phyloP scores from a whole-genome alignment of 208 protist genomes.

The Crithidia fasciculata region DNA sequence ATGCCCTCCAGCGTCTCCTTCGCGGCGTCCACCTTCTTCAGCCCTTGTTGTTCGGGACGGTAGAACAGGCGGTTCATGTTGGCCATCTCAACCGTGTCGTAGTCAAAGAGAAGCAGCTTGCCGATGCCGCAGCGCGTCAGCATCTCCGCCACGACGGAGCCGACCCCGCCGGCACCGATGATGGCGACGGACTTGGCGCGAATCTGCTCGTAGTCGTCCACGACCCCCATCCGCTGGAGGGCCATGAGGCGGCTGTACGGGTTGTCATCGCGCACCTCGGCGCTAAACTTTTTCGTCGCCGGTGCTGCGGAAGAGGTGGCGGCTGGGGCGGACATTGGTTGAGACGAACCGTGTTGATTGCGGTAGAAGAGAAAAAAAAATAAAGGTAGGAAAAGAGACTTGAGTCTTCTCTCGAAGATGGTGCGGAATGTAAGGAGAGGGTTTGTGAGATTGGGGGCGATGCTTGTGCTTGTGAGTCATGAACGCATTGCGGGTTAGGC shows the following conservation, averaged over 20 bases:
- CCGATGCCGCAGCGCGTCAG: constrained; percentile 97
- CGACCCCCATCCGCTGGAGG: constrained; percentile 97
- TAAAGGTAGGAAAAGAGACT: neutral
- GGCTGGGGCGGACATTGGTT: no score
- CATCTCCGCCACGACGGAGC: constrained; percentile 98
- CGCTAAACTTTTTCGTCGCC: constrained; percentile 60
- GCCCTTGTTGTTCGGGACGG: constrained; percentile 94
- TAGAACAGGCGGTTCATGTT: constrained; percentile 99
- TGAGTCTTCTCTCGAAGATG: no score
- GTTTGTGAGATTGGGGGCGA: no score
- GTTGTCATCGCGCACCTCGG: constrained; percentile 94
- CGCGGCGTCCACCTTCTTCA: constrained; percentile 95
- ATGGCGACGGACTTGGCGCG: constrained; percentile 91
- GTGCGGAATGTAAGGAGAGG: no score
- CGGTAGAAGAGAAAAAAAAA: neutral
- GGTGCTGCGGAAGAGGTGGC: constrained; percentile 1
- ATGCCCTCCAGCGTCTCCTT: constrained; percentile 88
- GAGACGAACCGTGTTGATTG: neutral
- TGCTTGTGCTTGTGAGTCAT: no score
- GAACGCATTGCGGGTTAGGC: no score
- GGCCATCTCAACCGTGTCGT: constrained; percentile 97
- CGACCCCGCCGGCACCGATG: constrained; percentile 96
- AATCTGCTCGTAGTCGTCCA: constrained; percentile 96
- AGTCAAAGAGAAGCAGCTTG: constrained; percentile 98
- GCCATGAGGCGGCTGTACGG: constrained; percentile 97